Base-by-base conservation (phyloP, 1,284 basidiomycete species). In the Cutaneotrichosporon cutaneum region DNA sequence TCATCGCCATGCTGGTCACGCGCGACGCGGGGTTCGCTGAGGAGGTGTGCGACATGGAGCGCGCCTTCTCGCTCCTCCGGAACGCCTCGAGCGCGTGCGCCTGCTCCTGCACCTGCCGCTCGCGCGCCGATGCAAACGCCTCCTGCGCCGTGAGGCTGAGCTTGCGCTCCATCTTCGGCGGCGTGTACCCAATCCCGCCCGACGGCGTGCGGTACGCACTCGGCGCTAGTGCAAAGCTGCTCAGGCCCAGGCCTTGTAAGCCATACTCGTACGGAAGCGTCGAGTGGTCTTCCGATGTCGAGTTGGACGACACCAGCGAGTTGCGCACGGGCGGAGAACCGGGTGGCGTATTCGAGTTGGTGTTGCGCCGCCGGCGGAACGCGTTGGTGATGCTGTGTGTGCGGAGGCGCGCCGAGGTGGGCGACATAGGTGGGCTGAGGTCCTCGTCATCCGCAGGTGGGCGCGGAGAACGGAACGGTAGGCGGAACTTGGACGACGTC, bases 51-150 rank as follows among this genome's bases (percentile, higher is more conserved):
- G 48, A 47, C 16, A 30, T 26, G 2, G n/a, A 30, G 9, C 44
- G 44, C 26, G 33, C 35, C 52, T 54, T 42, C 50, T 64, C 58
- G 3, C 24, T 51, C n/a, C 65, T 58, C 32, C 74, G 66, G 59
- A 71, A 76, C 1, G 64, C 54, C 51, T 73, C 71, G 30, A 72
- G 70, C 7, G 71, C 69, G 47, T 69, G 69, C 22, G 58, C 65
- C 51, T 76, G 72, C 32, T 68, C 63, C 1, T 59, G 47, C 13
- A 73, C 32, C 18, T 64, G 62, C 52, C 67, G 66, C 50, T 70
- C 54, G 9, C 70, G 54, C 13, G 69, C 70, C n/a, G 62, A 59
- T 21, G 48, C 60, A 48, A 76, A 47, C 11, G 66, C 70, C 24
- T 63, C 61, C 50, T 63, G 54, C 16, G 73, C 72, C 0, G 68